Evolutionary conservation across 1,139 yeast genomes (phyloP), one percentile per base, ranked within the genome.

Genomic region (Nakaseomyces bracarensis): DNA sequence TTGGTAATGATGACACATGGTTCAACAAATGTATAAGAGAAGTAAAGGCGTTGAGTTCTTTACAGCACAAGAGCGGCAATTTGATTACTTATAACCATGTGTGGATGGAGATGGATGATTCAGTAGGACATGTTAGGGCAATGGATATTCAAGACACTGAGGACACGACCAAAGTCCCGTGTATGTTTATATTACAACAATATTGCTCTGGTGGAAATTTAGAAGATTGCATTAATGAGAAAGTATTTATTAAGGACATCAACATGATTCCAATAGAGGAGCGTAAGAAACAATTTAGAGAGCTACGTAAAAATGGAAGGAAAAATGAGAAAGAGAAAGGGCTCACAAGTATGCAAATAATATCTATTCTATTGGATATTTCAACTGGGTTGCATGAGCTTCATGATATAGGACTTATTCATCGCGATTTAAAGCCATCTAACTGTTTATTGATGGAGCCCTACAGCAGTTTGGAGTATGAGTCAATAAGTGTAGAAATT

Each of bases 121-220:
- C 61, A 1, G 49, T 55, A 33, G 63, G 62, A 2, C 44, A 52
- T 7, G 55, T 54, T 1, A 39, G 49, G 18, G 45, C 49, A 1
- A 22, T 46, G 14, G 48, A 49, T 7, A 56, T 55, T 10, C 20
- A 44, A 22, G 46, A 42, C 11, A 44, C 47, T 3, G 41, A 36
- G 10, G 33, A 40, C 1, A 37, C 43, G 1, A 53, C 50, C 18
- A 40, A 49, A 29, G 78, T 85, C 1, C 96, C 96, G 0, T 85
- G 89, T 58, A 86, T 87, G 7, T 87, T 77, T 53, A 82, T 86
- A 13, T 64, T 86, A 19, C 93, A 84, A 57, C 95, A 86, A 55
- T 86, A 82, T 57, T 86, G 95, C 58, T 82, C 76, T 42, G 95
- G 95, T 10, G 96, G 96, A 0, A 86, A 86, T 41, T 62, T 86